Percentiles rank a stretch among this genome's conserved stretches.
Conservation (phyloP, 805 yeast species). For the Zygosaccharomyces pseudorouxii region DNA sequence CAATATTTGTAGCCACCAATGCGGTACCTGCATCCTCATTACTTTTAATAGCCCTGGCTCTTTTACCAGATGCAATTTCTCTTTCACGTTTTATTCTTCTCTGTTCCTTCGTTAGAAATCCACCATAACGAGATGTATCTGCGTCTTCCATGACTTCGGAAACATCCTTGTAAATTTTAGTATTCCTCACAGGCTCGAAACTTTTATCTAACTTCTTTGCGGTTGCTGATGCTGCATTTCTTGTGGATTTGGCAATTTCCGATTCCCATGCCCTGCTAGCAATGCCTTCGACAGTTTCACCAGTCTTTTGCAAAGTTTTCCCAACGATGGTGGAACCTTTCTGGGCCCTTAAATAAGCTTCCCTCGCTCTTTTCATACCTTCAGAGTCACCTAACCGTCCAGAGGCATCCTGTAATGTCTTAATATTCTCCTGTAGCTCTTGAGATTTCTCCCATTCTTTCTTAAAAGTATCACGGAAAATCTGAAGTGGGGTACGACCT, state of each 20-base stretch:
- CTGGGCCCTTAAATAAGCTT: constrained; percentile 84
- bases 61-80: constrained; percentile 54
- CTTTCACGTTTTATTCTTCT: constrained; percentile 68
- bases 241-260: constrained; percentile 82
- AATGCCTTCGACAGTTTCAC: constrained; percentile 86
- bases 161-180: constrained; percentile 84
- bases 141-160: constrained; percentile 89
- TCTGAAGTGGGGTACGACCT: constrained; percentile 70
- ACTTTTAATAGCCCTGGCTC: constrained; percentile 64
- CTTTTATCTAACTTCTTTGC: constrained; percentile 82
- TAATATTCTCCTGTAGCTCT: constrained; percentile 88
- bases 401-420: constrained; percentile 92
- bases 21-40: constrained; percentile 80
- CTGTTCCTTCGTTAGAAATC: constrained; percentile 78
- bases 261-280: constrained; percentile 96
- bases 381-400: constrained; percentile 92
- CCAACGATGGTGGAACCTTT: constrained; percentile 64
- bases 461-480: constrained; percentile 87
- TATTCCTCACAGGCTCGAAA: constrained; percentile 88
- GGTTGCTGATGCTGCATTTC: constrained; percentile 74
- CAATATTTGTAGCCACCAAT: constrained; percentile 74
- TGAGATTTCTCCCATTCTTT: constrained; percentile 85
- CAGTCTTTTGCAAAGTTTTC: constrained; percentile 78
- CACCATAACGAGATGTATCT: constrained; percentile 84
- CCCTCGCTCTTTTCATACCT: constrained; percentile 87